phyloP scores from a whole-genome alignment of 768 basidiomycete genomes.

The Obba rivulosa region DNA sequence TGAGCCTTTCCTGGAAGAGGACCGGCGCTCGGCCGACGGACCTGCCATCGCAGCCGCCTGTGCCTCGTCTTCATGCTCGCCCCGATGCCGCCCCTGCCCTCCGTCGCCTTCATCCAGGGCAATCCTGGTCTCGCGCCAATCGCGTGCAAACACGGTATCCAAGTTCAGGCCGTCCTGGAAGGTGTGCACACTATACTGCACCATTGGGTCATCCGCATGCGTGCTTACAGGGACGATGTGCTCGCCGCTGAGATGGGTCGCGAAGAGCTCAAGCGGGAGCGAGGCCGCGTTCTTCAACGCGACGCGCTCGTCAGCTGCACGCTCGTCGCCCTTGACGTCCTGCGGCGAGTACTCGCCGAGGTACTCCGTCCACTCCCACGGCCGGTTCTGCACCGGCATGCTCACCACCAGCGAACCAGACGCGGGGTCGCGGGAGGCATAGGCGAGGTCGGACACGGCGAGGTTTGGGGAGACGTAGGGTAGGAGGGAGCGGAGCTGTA shows the following conservation, averaged over 20 bases:
- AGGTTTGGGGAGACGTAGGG: slow-evolving; percentile 46
- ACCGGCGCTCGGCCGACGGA: slow-evolving; percentile 19
- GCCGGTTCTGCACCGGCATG: slow-evolving; percentile 59
- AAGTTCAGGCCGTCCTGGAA: slow-evolving; percentile 62
- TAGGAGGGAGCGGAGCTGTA: slow-evolving; percentile 54
- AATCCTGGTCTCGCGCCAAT: slow-evolving; percentile 72
- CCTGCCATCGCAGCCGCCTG: slow-evolving; percentile 24
- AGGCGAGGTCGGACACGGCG: slow-evolving; percentile 52
- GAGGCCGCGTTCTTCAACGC: slow-evolving; percentile 62
- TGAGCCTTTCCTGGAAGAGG: slow-evolving; percentile 35
- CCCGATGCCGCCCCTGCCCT: slow-evolving; percentile 14
- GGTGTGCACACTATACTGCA: slow-evolving; percentile 43
- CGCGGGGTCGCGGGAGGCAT: slow-evolving; percentile 46
- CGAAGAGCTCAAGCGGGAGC: slow-evolving; percentile 68
- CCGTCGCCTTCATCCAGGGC: slow-evolving; percentile 30
- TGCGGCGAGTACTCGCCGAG: slow-evolving; percentile 48
- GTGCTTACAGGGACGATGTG: slow-evolving; percentile 29
- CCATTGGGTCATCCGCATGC: slow-evolving; percentile 23
- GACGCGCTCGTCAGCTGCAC: slow-evolving; percentile 35
- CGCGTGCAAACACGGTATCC: slow-evolving; percentile 64
- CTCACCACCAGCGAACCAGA: slow-evolving; percentile 45
- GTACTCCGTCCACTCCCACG: slow-evolving; percentile 87
- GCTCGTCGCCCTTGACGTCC: slow-evolving; percentile 40
- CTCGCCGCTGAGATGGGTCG: slow-evolving; percentile 61
- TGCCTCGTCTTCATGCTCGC: slow-evolving; percentile 24